Conservation (phyloP, 2,329 filamentous ascomycete genomes). For the Epichloe gansuensis region DNA sequence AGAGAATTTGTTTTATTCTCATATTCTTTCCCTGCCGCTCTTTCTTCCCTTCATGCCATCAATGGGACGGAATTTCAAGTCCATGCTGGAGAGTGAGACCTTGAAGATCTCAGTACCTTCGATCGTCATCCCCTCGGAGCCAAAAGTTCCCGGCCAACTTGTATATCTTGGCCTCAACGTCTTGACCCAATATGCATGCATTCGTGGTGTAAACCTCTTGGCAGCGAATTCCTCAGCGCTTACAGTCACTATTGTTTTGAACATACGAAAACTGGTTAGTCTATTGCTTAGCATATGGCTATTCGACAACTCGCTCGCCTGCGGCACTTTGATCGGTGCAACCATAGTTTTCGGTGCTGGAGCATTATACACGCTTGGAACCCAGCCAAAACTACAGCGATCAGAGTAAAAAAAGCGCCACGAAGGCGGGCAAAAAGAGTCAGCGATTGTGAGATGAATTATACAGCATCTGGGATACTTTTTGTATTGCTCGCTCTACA, state of each 20-base stretch:
- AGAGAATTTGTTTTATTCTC: slow-evolving; percentile 92
- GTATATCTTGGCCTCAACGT: slow-evolving; percentile 64
- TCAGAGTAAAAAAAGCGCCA: not conserved
- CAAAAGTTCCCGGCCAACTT: slow-evolving; percentile 51
- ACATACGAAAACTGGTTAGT: slow-evolving; percentile 87
- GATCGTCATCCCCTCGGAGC: slow-evolving; percentile 3
- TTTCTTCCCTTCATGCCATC: slow-evolving; percentile 60
- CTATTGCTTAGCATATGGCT: slow-evolving; percentile 84
- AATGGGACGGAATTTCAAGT: slow-evolving; percentile 49
- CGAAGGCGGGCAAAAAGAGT: not conserved
- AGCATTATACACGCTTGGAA: slow-evolving; percentile 78
- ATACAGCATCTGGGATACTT: not conserved
- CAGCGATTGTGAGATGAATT: not conserved
- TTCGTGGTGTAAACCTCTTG: slow-evolving; percentile 89
- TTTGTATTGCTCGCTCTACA: not conserved
- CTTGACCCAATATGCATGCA: slow-evolving; percentile 85
- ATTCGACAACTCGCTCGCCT: slow-evolving; percentile 73
- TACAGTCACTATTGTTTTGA: slow-evolving; percentile 92
- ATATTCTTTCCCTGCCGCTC: slow-evolving; percentile 60
- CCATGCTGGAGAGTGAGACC: slow-evolving; percentile 50
- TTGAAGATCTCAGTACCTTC: slow-evolving; percentile 24
- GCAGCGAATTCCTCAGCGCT: slow-evolving; percentile 79
- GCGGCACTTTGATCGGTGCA: slow-evolving; percentile 69
- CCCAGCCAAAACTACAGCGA: slow-evolving; percentile 15
- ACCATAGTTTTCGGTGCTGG: slow-evolving; percentile 79